Percentiles rank a stretch among this genome's conserved stretches.
Conservation (phyloP, 208 protist genomes). For the Trypanosoma congolense region DNA sequence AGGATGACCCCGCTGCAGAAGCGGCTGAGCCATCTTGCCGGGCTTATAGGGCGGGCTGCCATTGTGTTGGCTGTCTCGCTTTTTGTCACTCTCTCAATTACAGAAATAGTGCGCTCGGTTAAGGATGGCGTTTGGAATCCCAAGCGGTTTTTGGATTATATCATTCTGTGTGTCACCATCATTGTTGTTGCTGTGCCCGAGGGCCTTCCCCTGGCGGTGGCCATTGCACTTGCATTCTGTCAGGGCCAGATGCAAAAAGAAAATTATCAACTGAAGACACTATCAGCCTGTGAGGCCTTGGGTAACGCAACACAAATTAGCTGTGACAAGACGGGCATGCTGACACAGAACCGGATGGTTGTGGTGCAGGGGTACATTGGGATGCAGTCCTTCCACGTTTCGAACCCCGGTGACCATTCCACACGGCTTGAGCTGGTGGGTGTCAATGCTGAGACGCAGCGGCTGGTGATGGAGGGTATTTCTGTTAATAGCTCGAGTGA, state of each 20-base stretch:
- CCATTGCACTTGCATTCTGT: constrained; percentile 97
- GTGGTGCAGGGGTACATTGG: constrained; percentile 87
- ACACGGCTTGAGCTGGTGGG: constrained; percentile 25
- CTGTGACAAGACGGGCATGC: constrained; percentile 98
- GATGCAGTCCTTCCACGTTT: constrained; percentile 46
- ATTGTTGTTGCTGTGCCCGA: constrained; percentile 98
- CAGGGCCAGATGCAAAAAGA: constrained; percentile 98
- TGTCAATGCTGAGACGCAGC: constrained; percentile 7
- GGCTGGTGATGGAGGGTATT: constrained; percentile 40
- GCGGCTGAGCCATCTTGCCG: constrained; percentile 86
- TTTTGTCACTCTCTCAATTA: constrained; percentile 44
- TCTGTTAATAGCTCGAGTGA: constrained; percentile 78
- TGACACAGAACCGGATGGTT: constrained; percentile 97
- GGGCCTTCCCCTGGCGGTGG: constrained; percentile 95
- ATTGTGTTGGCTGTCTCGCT: constrained; percentile 65
- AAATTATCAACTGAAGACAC: constrained; percentile 97
- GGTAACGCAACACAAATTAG: constrained; percentile 96
- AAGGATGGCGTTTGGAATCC: constrained; percentile 21
- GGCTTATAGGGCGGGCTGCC: constrained; percentile 87
- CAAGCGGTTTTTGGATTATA: constrained; percentile 70
- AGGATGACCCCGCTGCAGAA: constrained; percentile 92
- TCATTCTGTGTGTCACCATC: constrained; percentile 93
- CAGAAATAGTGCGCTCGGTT: constrained; percentile 41
- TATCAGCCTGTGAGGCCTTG: constrained; percentile 98
- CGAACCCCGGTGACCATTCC: constrained; percentile 47